Conservation (phyloP, 768 basidiomycete species). For the Hygrophorus pudorinus region DNA sequence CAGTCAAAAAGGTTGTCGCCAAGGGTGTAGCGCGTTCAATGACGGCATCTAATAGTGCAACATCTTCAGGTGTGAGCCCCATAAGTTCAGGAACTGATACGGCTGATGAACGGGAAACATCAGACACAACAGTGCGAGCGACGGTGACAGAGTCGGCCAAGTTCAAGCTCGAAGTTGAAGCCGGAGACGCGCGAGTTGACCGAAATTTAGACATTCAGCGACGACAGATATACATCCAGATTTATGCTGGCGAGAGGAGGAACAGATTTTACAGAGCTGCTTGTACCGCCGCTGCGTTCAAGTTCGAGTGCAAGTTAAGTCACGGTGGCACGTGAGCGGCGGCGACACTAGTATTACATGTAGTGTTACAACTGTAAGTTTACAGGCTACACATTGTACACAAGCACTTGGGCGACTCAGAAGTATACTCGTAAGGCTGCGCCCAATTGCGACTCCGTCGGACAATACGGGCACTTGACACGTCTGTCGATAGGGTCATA, state of each 20-base stretch:
- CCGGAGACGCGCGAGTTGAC: slow-evolving; percentile 8
- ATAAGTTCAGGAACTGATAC: slow-evolving; percentile 41
- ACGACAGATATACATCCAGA: too few relatives aligned
- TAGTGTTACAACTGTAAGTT: too few relatives aligned
- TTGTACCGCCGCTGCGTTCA: too few relatives aligned
- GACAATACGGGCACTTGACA: slow-evolving; percentile 97
- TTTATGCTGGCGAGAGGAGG: too few relatives aligned
- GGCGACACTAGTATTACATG: too few relatives aligned
- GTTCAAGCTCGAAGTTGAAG: neutral
- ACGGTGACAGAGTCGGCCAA: neutral
- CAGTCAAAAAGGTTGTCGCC: slow-evolving; percentile 66
- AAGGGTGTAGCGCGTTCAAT: slow-evolving; percentile 54
- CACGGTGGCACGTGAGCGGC: too few relatives aligned
- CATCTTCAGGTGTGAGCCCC: slow-evolving; percentile 42
- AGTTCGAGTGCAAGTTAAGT: too few relatives aligned
- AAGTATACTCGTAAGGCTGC: slow-evolving; percentile 60
- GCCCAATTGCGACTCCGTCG: slow-evolving; percentile 55
- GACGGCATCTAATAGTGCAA: slow-evolving; percentile 68
- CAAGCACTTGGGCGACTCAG: slow-evolving; percentile 24
- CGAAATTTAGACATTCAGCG: slow-evolving; percentile 4
- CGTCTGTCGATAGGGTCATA: slow-evolving; percentile 37
- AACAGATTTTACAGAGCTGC: too few relatives aligned
- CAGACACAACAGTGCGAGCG: slow-evolving; percentile 10
- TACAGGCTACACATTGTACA: too few relatives aligned
- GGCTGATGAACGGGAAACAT: slow-evolving; percentile 31